Conservation (phyloP, 2,329 filamentous ascomycete genomes). For the Penicillium sp. region DNA sequence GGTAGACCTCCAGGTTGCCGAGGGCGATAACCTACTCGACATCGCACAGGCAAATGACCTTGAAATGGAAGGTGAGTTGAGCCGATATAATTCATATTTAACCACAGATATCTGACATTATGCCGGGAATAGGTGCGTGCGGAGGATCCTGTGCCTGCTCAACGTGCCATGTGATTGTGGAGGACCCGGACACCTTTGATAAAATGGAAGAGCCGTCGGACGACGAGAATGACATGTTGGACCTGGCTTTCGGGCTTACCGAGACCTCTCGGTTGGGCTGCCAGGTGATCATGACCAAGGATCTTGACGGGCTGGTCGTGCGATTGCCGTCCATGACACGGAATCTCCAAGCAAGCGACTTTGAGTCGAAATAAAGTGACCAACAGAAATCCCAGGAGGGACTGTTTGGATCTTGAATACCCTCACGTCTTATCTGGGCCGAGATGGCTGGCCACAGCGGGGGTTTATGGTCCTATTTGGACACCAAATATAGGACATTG, state of each 20-base stretch:
- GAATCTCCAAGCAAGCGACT: conserved; percentile 94
- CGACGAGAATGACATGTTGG: conserved; percentile 86
- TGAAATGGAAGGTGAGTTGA: conserved; percentile 79
- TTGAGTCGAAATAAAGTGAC: conserved; percentile 51
- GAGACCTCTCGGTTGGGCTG: conserved; percentile 83
- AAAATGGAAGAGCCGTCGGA: conserved; percentile 74
- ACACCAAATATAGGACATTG: conserved; percentile 17
- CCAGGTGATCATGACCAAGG: conserved; percentile 87
- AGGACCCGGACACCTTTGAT: conserved; percentile 70
- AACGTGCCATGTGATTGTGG: conserved; percentile 86
- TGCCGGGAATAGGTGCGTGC: conserved; percentile 64
- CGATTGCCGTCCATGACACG: conserved; percentile 89
- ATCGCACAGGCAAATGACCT: conserved; percentile 92
- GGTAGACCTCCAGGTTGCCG: conserved; percentile 73
- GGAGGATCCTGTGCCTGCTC: conserved; percentile 92
- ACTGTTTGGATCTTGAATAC: neutral
- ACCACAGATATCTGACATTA: neutral
- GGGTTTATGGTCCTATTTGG: conserved; percentile 6
- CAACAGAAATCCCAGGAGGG: conserved; percentile 4
- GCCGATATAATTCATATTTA: neutral
- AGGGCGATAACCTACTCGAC: conserved; percentile 90
- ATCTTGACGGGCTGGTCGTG: conserved; percentile 81
- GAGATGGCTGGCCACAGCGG: neutral
- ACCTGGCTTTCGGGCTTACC: conserved; percentile 83
- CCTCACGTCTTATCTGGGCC: neutral